A percentile compares a stretch with the other conserved stretches of the same genome.
phyloP scores from a whole-genome alignment of 78 protist species.

The Chrysochromulina tobinii region DNA sequence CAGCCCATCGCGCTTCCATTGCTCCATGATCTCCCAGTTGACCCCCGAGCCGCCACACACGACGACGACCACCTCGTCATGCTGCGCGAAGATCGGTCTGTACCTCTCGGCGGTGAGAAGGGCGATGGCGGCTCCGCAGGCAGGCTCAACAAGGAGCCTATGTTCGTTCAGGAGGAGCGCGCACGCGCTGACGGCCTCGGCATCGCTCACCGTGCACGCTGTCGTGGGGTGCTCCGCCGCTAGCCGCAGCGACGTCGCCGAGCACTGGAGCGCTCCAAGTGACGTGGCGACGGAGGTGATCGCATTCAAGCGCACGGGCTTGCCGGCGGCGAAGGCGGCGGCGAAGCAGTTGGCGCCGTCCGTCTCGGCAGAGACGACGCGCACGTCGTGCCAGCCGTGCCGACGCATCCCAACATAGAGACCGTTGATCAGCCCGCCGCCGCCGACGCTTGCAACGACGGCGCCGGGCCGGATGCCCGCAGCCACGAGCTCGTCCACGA shows the following conservation, averaged over 20 bases:
- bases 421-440: slow-evolving; percentile 67
- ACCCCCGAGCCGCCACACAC: slow-evolving; percentile 19
- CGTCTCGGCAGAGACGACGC: slow-evolving; percentile 61
- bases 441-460: slow-evolving; percentile 61
- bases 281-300: slow-evolving; percentile 32
- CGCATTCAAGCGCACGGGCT: not conserved
- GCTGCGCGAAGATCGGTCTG: not conserved
- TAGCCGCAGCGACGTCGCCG: not conserved
- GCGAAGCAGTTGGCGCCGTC: slow-evolving; percentile 55
- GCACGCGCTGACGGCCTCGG: slow-evolving; percentile 65
- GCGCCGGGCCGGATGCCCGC: slow-evolving; percentile 52
- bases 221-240: not conserved
- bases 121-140: slow-evolving; percentile 68
- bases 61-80: not conserved
- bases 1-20: slow-evolving; percentile 3
- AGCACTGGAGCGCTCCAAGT: slow-evolving; percentile 15
- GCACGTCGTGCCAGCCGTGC: slow-evolving; percentile 61
- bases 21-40: not conserved
- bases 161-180: slow-evolving; percentile 53
- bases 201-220: slow-evolving; percentile 25
- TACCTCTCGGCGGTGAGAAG: not conserved
- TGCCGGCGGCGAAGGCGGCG: not conserved
- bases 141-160: slow-evolving; percentile 62
- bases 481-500: not conserved
- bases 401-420: slow-evolving; percentile 43